phyloP scores from a whole-genome alignment of 345 rosid genomes.

The Ceriops decandra region DNA sequence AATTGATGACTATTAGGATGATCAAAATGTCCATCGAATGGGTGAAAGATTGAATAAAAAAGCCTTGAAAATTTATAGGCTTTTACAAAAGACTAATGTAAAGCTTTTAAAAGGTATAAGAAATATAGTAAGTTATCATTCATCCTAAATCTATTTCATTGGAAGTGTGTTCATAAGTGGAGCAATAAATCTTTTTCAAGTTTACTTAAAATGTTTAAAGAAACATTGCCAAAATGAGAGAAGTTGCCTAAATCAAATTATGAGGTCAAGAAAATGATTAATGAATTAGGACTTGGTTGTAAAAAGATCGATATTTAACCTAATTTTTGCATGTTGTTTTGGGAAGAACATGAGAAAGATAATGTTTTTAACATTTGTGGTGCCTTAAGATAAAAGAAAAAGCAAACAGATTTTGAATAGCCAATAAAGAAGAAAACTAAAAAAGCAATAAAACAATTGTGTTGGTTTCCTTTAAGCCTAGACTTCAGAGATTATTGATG shows the following conservation, averaged over 20 bases:
- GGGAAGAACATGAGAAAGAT: not conserved
- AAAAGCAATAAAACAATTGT: not conserved
- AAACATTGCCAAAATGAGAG: not conserved
- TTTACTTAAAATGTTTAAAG: not conserved
- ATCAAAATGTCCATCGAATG: too few species aligned
- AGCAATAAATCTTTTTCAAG: not conserved
- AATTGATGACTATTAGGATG: too few species aligned
- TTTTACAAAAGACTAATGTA: not conserved
- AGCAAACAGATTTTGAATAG: not conserved
- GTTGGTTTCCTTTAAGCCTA: constrained; percentile 10
- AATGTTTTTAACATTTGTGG: not conserved
- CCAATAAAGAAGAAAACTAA: not conserved
- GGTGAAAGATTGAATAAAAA: not conserved
- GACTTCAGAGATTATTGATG: constrained; percentile 15
- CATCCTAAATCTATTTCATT: not conserved
- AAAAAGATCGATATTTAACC: constrained; percentile 4
- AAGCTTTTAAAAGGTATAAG: not conserved
- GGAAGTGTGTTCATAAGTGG: constrained; percentile 2
- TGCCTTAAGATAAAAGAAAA: not conserved
- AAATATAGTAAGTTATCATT: constrained; percentile 1
- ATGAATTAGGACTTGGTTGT: not conserved
- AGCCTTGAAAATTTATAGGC: not conserved
- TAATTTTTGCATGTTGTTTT: not conserved
- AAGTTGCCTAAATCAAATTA: not conserved
- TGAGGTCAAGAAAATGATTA: not conserved